These are phyloP conservation scores for Hypoxylon trugodes DNA, from an alignment of 495 filamentous ascomycete genomes.

Conservation along the genomic window DNA sequence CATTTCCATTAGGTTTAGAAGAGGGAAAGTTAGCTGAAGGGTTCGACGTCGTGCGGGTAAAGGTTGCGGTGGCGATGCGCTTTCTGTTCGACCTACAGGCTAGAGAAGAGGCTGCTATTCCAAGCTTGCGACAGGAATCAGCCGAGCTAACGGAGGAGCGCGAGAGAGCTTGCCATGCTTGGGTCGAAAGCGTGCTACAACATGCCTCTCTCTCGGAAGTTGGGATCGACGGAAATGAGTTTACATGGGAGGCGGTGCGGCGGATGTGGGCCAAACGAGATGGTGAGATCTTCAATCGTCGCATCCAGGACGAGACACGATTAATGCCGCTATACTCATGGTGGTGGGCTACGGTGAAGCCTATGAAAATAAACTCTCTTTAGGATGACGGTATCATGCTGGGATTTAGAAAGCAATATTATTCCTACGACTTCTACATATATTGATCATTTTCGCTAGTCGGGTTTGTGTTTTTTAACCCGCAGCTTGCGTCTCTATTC, in stretches of 20 bases:
- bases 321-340: conserved; percentile 30
- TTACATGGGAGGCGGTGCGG: conserved; percentile 37
- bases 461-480: no score
- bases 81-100: conserved; percentile 34
- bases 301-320: conserved; percentile 24
- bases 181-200: conserved; percentile 35
- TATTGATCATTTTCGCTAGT: no score
- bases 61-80: conserved; percentile 34
- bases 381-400: conserved; percentile 1
- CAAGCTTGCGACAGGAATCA: conserved; percentile 22
- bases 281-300: conserved; percentile 32
- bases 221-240: conserved; percentile 30
- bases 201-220: conserved; percentile 33
- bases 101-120: conserved; percentile 29
- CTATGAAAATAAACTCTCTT: not conserved
- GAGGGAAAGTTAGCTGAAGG: conserved; percentile 22
- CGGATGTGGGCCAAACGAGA: conserved; percentile 37
- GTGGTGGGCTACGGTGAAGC: conserved; percentile 4
- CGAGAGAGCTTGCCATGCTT: conserved; percentile 29
- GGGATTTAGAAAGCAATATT: conserved; percentile 1
- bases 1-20: conserved; percentile 19
- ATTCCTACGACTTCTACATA: no score
- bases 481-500: no score
- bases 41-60: conserved; percentile 33
- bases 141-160: conserved; percentile 32